Base-by-base conservation (phyloP, 441 rosid species). In the Melianthus villosus region DNA sequence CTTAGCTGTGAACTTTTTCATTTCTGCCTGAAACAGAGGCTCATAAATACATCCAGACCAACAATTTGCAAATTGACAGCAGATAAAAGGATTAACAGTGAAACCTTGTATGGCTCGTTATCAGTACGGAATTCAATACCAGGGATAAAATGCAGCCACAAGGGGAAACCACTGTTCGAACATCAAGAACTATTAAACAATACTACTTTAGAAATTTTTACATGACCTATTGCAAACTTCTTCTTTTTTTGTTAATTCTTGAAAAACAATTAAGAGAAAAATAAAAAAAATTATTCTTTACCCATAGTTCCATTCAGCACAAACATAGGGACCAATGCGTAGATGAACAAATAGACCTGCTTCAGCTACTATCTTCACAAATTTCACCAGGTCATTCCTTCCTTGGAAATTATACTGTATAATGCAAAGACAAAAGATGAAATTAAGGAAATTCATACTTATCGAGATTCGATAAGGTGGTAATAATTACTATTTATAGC, bases 271-370 rank as follows among this genome's bases (percentile, higher is more conserved):
- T n/a, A n/a, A n/a, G n/a, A n/a, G n/a, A n/a, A n/a, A n/a, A n/a
- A n/a, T n/a, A n/a, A n/a, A n/a, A n/a, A n/a, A n/a, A n/a, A n/a
- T n/a, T n/a, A n/a, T n/a, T n/a, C n/a, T n/a, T n/a, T 64, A 89
- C 98, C 98, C 96, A 38, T 47, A 84, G 55, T 74, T 71, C 92
- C 93, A 89, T 57, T 89, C 96, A n/a, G 98, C 98, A 0, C 89
- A 93, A 54, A 84, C 72, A 51, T 75, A 81, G 20, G 98, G 98
- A 6, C 98, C 98, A 18, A 89, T 84, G 9, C 96, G 71, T 34
- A 89, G 93, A 50, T 79, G 79, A 70, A 84, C 62, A 44, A 77
- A 72, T 94, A 89, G 68, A 37, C 84, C 82, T 16, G 89, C 93
- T 49, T 77, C 63, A 52, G 82, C 94, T 49, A 89, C 77, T 50